Percentiles rank a stretch among this genome's conserved stretches.
phyloP scores from a whole-genome alignment of 1,284 basidiomycete genomes.

The Boletus smithii region DNA sequence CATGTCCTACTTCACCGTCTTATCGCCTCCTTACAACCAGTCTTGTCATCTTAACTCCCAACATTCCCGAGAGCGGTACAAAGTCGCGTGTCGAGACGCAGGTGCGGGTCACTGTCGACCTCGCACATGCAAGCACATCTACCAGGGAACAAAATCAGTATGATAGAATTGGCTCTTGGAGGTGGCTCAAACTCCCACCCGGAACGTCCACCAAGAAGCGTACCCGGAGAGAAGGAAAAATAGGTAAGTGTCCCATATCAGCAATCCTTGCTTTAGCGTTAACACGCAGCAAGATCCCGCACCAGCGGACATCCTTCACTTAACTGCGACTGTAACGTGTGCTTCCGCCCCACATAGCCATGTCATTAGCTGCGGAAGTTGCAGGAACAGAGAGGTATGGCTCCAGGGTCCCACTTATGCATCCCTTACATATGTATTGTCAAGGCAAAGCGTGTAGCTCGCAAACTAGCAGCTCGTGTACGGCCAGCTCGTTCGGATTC shows the following conservation, averaged over 20 bases:
- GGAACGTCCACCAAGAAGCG: slow-evolving; percentile 81
- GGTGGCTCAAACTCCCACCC: slow-evolving; percentile 74
- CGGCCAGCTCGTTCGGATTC: slow-evolving; percentile 74
- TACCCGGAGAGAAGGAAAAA: slow-evolving; percentile 82
- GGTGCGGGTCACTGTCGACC: slow-evolving; percentile 75
- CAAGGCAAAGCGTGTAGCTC: slow-evolving; percentile 83
- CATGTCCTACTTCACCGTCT: slow-evolving; percentile 13
- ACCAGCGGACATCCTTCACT: slow-evolving; percentile 67
- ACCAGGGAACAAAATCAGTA: slow-evolving; percentile 58
- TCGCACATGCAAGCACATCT: slow-evolving; percentile 64
- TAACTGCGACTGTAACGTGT: slow-evolving; percentile 67
- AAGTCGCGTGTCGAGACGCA: slow-evolving; percentile 95
- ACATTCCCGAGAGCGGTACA: slow-evolving; percentile 80
- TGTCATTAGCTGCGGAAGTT: slow-evolving; percentile 81
- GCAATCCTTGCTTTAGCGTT: slow-evolving; percentile 16
- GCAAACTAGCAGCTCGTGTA: slow-evolving; percentile 78
- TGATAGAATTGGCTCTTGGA: slow-evolving; percentile 78
- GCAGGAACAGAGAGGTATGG: slow-evolving; percentile 78
- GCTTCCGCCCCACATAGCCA: slow-evolving; percentile 74
- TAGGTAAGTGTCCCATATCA: slow-evolving; percentile 47
- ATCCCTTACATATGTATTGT: slow-evolving; percentile 8
- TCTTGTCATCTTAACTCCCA: slow-evolving; percentile 77
- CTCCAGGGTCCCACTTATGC: slow-evolving; percentile 8
- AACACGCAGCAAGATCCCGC: slow-evolving; percentile 55
- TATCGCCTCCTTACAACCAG: slow-evolving; percentile 37